These are phyloP conservation scores for Stellera chamaejasme DNA, from an alignment of 345 rosid genomes.

Conservation along the genomic window DNA sequence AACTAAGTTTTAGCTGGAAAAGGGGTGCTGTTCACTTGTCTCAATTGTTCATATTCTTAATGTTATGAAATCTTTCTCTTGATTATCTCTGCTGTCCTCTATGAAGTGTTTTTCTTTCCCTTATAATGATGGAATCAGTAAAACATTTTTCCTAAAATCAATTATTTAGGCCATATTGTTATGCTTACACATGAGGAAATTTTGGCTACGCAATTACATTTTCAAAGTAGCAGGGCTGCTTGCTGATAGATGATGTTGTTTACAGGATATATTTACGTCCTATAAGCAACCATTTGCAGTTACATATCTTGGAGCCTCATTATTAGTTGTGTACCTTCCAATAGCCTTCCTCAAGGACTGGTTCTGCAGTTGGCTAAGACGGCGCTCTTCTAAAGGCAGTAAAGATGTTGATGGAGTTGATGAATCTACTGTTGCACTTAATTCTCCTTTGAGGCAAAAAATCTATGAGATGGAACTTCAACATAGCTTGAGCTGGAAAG, in stretches of 20 bases:
- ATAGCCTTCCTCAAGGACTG: conserved; percentile 84
- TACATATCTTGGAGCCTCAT: conserved; percentile 98
- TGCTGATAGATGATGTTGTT: conserved; percentile 10
- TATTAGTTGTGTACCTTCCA: conserved; percentile 96
- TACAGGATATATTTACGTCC: conserved; percentile 81
- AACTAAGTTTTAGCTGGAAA: too few relatives aligned
- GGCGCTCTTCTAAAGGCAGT: conserved; percentile 37
- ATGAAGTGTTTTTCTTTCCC: too few relatives aligned
- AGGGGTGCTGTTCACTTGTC: too few relatives aligned
- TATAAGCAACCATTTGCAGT: conserved; percentile 98
- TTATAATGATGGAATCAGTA: too few relatives aligned
- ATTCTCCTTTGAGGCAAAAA: conserved; percentile 51
- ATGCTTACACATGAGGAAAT: too few relatives aligned
- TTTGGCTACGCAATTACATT: neutral
- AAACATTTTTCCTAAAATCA: too few relatives aligned
- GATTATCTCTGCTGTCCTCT: too few relatives aligned
- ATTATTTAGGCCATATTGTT: too few relatives aligned
- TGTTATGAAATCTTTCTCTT: too few relatives aligned
- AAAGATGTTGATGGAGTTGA: conserved; percentile 31
- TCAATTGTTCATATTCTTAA: too few relatives aligned
- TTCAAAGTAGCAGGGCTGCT: conserved; percentile 1
- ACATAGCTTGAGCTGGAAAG: conserved; percentile 63
- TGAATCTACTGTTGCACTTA: conserved; percentile 42
- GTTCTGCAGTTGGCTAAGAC: conserved; percentile 47
- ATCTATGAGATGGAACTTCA: conserved; percentile 73